Evolutionary conservation across 192 early-diverging fungal species (phyloP).

Genomic region (Dimargaris verticillata): DNA sequence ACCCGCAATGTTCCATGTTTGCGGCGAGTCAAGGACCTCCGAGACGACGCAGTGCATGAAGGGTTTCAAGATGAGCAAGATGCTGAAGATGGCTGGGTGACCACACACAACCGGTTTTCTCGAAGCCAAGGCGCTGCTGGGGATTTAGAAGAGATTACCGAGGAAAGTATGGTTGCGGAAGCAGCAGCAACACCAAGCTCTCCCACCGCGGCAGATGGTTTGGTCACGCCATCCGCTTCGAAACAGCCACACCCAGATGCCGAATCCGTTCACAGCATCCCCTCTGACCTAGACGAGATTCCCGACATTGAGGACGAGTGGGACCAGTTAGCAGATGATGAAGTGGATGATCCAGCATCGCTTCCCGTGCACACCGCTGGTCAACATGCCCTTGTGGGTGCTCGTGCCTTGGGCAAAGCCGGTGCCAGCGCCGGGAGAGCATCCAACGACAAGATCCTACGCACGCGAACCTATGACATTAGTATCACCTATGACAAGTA

Average conservation of each 20-base stretch:
- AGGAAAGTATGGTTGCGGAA: constrained; percentile 18
- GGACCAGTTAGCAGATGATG: constrained; percentile 48
- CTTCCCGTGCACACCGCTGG: constrained; percentile 1
- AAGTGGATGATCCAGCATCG: constrained; percentile 63
- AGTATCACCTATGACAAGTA: constrained; percentile 99
- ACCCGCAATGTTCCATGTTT: constrained; percentile 91
- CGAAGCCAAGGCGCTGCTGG: constrained; percentile 17
- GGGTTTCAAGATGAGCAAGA: constrained; percentile 34
- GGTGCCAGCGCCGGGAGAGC: constrained; percentile 4
- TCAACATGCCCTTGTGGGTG: no score
- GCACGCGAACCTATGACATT: constrained; percentile 90
- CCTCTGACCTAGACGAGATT: constrained; percentile 71
- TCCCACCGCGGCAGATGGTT: background rate
- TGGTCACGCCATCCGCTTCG: background rate
- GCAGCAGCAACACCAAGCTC: background rate
- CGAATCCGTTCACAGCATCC: constrained; percentile 53
- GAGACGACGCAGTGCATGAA: constrained; percentile 29
- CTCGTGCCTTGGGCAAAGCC: background rate
- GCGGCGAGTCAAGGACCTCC: constrained; percentile 66
- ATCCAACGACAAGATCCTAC: constrained; percentile 64
- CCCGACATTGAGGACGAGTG: constrained; percentile 71
- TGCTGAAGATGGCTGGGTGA: constrained; percentile 67
- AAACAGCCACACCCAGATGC: constrained; percentile 19
- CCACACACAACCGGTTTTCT: constrained; percentile 51
- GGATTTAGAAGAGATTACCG: constrained; percentile 39